These are phyloP conservation scores for Adansonia gregorii DNA, from an alignment of 441 rosid genomes.

Conservation along the genomic window DNA sequence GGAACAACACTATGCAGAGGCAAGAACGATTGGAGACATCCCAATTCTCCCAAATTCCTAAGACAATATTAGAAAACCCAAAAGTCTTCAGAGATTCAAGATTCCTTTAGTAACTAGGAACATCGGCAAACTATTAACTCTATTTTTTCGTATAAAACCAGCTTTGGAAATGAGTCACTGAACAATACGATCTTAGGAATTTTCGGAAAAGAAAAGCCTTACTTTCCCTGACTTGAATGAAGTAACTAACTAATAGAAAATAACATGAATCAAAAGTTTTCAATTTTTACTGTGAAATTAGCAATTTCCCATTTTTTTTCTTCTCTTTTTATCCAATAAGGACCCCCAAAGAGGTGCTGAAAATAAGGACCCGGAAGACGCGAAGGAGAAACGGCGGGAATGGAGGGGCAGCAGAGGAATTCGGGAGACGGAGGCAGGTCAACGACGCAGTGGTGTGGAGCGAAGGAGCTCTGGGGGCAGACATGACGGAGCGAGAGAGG, in stretches of 20 bases:
- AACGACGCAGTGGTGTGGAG: conserved; percentile 56
- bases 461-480: conserved; percentile 56
- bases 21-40: conserved; percentile 68
- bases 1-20: conserved; percentile 60
- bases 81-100: neutral
- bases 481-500: conserved; percentile 38
- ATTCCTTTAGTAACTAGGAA: neutral
- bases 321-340: neutral
- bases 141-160: neutral
- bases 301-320: neutral
- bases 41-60: conserved; percentile 79
- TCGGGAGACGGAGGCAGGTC: conserved; percentile 53
- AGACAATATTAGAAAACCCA: neutral
- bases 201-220: neutral
- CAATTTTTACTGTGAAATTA: neutral
- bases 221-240: neutral
- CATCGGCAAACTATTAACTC: neutral
- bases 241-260: neutral
- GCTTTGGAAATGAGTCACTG: neutral
- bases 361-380: conserved; percentile 53
- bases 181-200: neutral
- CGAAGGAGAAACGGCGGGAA: conserved; percentile 60
- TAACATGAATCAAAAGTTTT: neutral
- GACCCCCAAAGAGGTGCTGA: neutral
- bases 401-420: conserved; percentile 48